phyloP scores from a whole-genome alignment of 2,329 filamentous ascomycete genomes.

The Fusarium siculi region DNA sequence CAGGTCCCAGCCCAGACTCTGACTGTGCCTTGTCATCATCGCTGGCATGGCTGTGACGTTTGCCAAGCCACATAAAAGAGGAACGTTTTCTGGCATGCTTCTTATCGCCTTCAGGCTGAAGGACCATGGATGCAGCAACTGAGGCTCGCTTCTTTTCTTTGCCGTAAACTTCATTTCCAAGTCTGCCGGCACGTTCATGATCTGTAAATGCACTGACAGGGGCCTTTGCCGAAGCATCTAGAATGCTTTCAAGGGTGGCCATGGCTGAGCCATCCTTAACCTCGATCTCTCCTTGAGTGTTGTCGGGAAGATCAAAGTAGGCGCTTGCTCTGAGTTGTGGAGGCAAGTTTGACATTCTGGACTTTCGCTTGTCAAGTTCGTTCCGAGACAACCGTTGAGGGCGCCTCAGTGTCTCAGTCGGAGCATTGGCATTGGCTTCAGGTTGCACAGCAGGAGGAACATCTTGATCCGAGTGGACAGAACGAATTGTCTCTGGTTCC shows the following conservation, averaged over 20 bases:
- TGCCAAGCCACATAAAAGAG: conserved; percentile 61
- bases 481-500: conserved; percentile 30
- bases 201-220: conserved; percentile 94
- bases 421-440: conserved; percentile 27
- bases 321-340: conserved; percentile 89
- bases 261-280: conserved; percentile 84
- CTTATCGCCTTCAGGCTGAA: conserved; percentile 36
- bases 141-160: conserved; percentile 62
- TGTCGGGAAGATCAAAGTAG: conserved; percentile 81
- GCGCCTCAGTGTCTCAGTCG: conserved; percentile 44
- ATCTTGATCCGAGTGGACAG: conserved; percentile 32
- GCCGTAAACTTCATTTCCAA: conserved; percentile 81
- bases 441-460: conserved; percentile 19
- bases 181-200: conserved; percentile 81
- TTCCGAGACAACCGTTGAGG: conserved; percentile 49
- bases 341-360: conserved; percentile 65
- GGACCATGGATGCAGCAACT: conserved; percentile 42
- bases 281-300: conserved; percentile 60
- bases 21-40: conserved; percentile 42
- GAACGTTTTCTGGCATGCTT: conserved; percentile 57
- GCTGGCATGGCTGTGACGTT: conserved; percentile 49
- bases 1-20: conserved; percentile 41
- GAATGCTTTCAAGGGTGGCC: conserved; percentile 87
- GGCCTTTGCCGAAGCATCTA: conserved; percentile 87
- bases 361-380: conserved; percentile 49